These are phyloP conservation scores for Croton laevigatus DNA, from an alignment of 441 rosid genomes.

Conservation along the genomic window DNA sequence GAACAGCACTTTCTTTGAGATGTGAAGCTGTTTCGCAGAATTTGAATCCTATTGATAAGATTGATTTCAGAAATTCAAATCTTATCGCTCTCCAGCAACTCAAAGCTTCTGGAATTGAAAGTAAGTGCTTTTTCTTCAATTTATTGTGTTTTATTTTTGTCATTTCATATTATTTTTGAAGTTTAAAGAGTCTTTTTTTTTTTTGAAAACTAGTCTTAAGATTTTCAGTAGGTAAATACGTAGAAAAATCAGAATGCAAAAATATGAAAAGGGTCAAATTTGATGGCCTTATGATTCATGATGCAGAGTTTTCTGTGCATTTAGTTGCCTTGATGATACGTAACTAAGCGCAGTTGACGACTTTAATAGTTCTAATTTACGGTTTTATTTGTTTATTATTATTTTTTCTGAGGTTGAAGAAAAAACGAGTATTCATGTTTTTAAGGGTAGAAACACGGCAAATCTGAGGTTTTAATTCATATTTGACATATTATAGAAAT, in stretches of 20 bases:
- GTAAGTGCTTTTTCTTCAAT: conserved; percentile 9
- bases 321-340: not conserved
- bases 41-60: conserved; percentile 8
- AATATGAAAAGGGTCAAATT: not conserved
- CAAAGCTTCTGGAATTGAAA: conserved; percentile 14
- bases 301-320: not conserved
- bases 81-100: conserved; percentile 20
- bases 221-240: no score
- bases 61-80: not conserved
- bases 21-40: conserved; percentile 12
- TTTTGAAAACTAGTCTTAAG: no score
- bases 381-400: not conserved
- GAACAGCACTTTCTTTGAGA: conserved; percentile 5
- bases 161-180: no score
- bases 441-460: not conserved
- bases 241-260: not conserved
- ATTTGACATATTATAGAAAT: not conserved
- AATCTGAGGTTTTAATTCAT: not conserved
- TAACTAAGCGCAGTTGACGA: not conserved
- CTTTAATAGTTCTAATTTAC: not conserved
- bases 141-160: no score
- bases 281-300: not conserved
- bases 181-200: no score
- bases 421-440: not conserved
- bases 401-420: not conserved